Percentiles rank a stretch among this genome's conserved stretches.
Evolutionary conservation across 2,329 filamentous ascomycete genomes (phyloP).

Genomic region (Penicillium sclerotiorum): DNA sequence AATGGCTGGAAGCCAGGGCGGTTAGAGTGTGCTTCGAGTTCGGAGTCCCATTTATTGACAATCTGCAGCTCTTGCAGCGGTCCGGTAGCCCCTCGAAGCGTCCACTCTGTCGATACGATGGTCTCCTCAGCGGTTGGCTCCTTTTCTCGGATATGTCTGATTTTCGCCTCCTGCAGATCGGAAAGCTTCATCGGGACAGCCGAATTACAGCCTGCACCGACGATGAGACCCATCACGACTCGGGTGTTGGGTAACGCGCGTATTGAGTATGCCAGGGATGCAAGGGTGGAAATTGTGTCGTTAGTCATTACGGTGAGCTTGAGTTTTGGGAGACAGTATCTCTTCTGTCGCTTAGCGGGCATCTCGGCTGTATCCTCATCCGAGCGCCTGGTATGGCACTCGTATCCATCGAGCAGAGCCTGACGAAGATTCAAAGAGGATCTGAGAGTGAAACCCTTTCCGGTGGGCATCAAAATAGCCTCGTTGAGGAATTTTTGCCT

Average conservation of each 20-base stretch:
- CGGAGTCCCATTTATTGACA: constrained; percentile 68
- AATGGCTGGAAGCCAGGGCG: constrained; percentile 74
- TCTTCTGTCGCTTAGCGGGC: constrained; percentile 31
- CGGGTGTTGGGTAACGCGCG: constrained; percentile 60
- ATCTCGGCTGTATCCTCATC: constrained; percentile 26
- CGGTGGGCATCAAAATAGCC: constrained; percentile 55
- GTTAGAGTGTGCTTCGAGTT: constrained; percentile 65
- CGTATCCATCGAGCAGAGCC: constrained; percentile 38
- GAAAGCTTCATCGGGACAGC: constrained; percentile 68
- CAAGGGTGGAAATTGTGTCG: constrained; percentile 74
- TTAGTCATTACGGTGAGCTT: constrained; percentile 74
- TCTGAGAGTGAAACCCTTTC: constrained; percentile 52
- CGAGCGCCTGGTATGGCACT: constrained; percentile 45
- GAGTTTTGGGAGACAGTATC: constrained; percentile 60
- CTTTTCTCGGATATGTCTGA: constrained; percentile 49
- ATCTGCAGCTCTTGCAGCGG: constrained; percentile 64
- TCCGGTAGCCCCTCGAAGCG: constrained; percentile 68
- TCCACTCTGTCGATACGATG: constrained; percentile 79
- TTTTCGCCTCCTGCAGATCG: constrained; percentile 63
- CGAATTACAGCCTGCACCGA: constrained; percentile 76
- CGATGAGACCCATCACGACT: constrained; percentile 74
- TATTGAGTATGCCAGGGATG: constrained; percentile 73
- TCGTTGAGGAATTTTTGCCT: constrained; percentile 53
- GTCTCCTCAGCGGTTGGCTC: constrained; percentile 58
- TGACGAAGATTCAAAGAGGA: constrained; percentile 39